Evolutionary conservation across 352 stramenopile genomes (phyloP).

Genomic region (Thalassiosira hispida): DNA sequence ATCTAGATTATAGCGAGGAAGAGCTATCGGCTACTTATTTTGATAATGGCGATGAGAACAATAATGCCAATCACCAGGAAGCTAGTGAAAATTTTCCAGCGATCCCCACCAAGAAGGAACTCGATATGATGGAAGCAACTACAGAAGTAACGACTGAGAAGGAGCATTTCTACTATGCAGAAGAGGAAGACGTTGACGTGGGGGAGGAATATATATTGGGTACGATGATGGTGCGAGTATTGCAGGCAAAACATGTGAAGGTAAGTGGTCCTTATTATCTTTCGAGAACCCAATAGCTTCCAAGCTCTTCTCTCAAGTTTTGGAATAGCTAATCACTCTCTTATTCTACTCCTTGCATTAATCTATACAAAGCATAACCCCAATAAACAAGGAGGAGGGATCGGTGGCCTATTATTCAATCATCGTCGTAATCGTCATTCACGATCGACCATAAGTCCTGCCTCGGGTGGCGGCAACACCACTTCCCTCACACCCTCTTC

Average conservation of each 20-base stretch:
- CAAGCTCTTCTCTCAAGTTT: neutral
- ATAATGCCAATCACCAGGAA: neutral
- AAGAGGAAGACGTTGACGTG: slow-evolving; percentile 11
- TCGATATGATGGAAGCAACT: slow-evolving; percentile 10
- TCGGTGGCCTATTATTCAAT: slow-evolving; percentile 17
- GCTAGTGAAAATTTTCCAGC: neutral
- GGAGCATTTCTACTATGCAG: slow-evolving; percentile 12
- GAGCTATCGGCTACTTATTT: neutral
- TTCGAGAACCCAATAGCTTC: neutral
- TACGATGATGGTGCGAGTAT: slow-evolving; percentile 75
- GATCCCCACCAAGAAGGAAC: no score
- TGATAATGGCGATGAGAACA: neutral
- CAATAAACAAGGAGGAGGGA: slow-evolving; percentile 23
- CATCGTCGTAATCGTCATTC: slow-evolving; percentile 41
- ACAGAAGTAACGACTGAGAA: no score
- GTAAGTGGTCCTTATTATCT: slow-evolving; percentile 17
- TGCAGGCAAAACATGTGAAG: slow-evolving; percentile 72
- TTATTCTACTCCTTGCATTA: no score
- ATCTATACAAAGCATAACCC: slow-evolving; percentile 16
- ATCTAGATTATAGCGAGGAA: slow-evolving; percentile 2
- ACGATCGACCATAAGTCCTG: slow-evolving; percentile 23
- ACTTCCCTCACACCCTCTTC: slow-evolving; percentile 22
- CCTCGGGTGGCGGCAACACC: slow-evolving; percentile 19
- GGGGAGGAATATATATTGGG: slow-evolving; percentile 75
- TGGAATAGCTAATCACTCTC: no score